Evolutionary conservation across 768 basidiomycete genomes (phyloP), one percentile per base, ranked within the genome.

Genomic region (Hypholoma sublateritium): DNA sequence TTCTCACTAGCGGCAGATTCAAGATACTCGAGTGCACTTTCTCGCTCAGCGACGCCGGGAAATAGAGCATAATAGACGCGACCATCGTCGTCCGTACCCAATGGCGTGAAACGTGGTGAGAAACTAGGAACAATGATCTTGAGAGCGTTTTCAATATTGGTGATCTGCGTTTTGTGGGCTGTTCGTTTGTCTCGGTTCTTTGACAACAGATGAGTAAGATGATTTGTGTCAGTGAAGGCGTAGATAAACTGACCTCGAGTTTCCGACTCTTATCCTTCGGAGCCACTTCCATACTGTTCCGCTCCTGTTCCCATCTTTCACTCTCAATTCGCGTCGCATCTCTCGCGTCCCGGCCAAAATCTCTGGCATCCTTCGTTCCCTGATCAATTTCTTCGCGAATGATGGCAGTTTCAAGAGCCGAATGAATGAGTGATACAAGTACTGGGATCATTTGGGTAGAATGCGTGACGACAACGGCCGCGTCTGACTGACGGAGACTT

Each of bases 1-100:
- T 66, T 77, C 44, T 70, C 70, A 42, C 58, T 55, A 49, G 61
- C 58, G 58, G 70, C 52, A 60, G 70, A 50, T 60, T 73, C 69
- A 17, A 80, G 65, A 50, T 76, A 77, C 47, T 78, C 75, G 61
- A 69, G 56, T 50, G 80, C 75, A 70, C 78, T 55, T 64, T 88
- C 84, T 22, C 81, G 74, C 66, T 91, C 88, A 13, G 72, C 68
- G 45, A 77, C 62, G 17, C 85, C 80, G 4, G 89, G 86, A 0
- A 84, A 81, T 24, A 89, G 71, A 9, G 80, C 81, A 75, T 85
- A 91, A 66, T 89, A 93, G 17, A 76, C 62, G 17, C 89, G 81
- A 11, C 88, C 87, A 6, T 86, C 87, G 13, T 68, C 58, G 63
- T 93, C 91, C 24, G 70, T 75, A n/a, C 91, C 91, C n/a, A 91